Evolutionary conservation across 1,284 basidiomycete species (phyloP), one percentile per base, ranked within the genome.

Genomic region (Xerocomus minutiporus): DNA sequence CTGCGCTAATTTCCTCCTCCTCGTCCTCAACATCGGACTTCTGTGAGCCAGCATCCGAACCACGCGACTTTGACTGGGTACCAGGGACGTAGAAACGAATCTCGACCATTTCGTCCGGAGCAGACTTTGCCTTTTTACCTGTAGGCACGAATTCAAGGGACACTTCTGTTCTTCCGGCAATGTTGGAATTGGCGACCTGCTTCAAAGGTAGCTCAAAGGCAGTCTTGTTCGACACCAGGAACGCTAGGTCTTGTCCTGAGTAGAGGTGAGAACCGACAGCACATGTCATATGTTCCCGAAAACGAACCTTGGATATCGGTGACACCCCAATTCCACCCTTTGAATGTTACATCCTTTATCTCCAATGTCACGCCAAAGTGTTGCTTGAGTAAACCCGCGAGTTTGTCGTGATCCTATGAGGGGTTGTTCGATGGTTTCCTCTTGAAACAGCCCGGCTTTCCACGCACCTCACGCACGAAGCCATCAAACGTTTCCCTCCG

Each of bases 281-380:
- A 23, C 40, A 43, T 51, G 32, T 45, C 45, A 48, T 17, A 42
- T 42, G 50, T 23, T 35, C 25, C 41, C 17, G 12, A 31, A 68
- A 20, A 46, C 80, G 58, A 59, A 91, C 94, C 90, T 79, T 93
- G 90, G 59, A 99, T 93, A 65, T 96, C 92, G 3, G 91, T 91
- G 38, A 89, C 82, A 15, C 97, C 97, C 97, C 97, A 99, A 70
- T 99, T 99, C 94, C 94, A 99, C 1, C 97, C 97, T 67, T 93
- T 93, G 66, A 95, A 83, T 8, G 91, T 88, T 17, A 87, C 78
- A 63, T 99, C 97, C 67, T 85, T 86, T 11, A 82, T 82, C 67
- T 98, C 96, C 28, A 99, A 77, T 7, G 87, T 82, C 57, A 95
- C 76, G 54, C 81, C 83, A 74, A 94, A 98, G 72, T 92, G 83